Percentiles rank a stretch among this genome's conserved stretches.
Conservation (phyloP, 495 filamentous ascomycete genomes). For the Stereocaulon alpinum region DNA sequence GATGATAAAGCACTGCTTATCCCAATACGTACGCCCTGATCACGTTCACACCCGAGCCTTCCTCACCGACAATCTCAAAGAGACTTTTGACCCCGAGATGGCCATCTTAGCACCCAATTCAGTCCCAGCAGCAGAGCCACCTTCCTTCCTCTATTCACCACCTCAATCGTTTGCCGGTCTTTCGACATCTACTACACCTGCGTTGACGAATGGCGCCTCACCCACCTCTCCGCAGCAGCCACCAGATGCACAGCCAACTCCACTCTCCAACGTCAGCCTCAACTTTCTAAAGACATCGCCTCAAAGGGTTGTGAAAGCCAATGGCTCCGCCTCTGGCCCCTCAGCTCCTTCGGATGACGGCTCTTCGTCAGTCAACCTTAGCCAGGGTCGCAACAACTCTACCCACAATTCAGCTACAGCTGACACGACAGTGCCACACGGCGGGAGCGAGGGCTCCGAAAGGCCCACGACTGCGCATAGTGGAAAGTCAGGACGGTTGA, state of each 20-base stretch:
- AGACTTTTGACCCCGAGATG: constrained; percentile 41
- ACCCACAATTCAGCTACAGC: constrained; percentile 17
- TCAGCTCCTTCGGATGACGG: constrained; percentile 19
- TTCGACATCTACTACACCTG: constrained; percentile 2
- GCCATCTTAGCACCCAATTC: constrained; percentile 25
- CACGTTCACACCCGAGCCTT: constrained; percentile 50
- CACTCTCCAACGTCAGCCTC: constrained; percentile 21
- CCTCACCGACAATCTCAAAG: constrained; percentile 37
- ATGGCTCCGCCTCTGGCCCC: constrained; percentile 13
- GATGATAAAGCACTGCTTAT: constrained; percentile 72
- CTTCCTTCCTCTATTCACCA: constrained; percentile 22
- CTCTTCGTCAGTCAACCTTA: constrained; percentile 9
- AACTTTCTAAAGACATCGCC: constrained; percentile 16
- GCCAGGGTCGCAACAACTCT: constrained; percentile 7
- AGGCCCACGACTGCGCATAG: constrained; percentile 29
- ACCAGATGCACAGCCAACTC: not conserved
- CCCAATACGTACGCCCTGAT: constrained; percentile 50
- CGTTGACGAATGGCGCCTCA: constrained; percentile 13
- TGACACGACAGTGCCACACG: constrained; percentile 16
- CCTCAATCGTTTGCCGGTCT: constrained; percentile 6
- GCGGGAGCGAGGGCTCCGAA: constrained; percentile 14
- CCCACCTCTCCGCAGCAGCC: constrained; percentile 1
- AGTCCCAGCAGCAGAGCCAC: constrained; percentile 21
- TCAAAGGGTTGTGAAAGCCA: constrained; percentile 2
- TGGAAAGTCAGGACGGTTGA: constrained; percentile 44